Evolutionary conservation across 2,329 filamentous ascomycete species (phyloP), one percentile per base, ranked within the genome.

Genomic region (Trichoderma cornu-damae): DNA sequence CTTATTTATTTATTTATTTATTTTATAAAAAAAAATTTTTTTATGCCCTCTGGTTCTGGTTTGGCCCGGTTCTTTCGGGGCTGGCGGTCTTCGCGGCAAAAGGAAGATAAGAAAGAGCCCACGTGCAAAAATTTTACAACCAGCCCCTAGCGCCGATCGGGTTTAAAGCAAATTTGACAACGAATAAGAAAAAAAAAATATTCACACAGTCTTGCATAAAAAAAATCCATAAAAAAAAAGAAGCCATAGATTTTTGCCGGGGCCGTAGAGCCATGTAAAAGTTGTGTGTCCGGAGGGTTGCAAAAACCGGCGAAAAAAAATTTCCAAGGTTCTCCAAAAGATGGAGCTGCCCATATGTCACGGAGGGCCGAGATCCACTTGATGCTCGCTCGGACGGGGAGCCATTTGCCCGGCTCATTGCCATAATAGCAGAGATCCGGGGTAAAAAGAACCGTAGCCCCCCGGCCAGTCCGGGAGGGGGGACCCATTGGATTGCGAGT

Each of bases 321-420:
- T 24, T 18, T 53, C 24, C 49, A 38, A 32, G 24, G 20, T 37
- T 40, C 18, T n/a, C n/a, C n/a, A n/a, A n/a, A 42, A 14, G 44
- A 58, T 46, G 37, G 55, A 44, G 48, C 24, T 58, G 40, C 24
- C n/a, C n/a, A n/a, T 35, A 59, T 37, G 32, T 34, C 59, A 54
- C 47, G 52, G 59, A 47, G 44, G n/a, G 35, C 55, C 40, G 42
- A 58, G 57, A 60, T 65, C 64, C 64, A 66, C 64, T 63, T 65
- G 63, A 63, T 62, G 59, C 61, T 66, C 63, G 51, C 54, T 32
- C 55, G 55, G 55, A 57, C 59, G 46, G 53, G n/a, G n/a, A n/a
- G n/a, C n/a, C n/a, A n/a, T n/a, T n/a, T n/a, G n/a, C n/a, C n/a
- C n/a, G n/a, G n/a, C n/a, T n/a, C n/a, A 59, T 50, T 54, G 57